Evolutionary conservation across 805 yeast species (phyloP).

Genomic region (Tetrapisispora fleetii): DNA sequence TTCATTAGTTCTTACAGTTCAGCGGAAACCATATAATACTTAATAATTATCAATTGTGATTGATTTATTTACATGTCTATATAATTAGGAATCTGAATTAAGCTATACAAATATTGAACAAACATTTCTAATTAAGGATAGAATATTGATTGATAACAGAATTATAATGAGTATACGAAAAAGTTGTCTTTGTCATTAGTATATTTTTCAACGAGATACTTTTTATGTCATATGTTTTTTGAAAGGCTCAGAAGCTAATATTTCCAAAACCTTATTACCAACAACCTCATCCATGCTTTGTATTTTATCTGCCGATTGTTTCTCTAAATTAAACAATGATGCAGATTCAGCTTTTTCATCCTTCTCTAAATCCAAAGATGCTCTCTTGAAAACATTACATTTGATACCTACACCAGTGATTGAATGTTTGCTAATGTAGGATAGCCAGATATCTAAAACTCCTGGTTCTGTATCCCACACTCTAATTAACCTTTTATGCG

Average conservation of each 20-base stretch:
- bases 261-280: conserved; percentile 51
- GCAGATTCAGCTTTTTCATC: neutral
- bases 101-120: too few species aligned
- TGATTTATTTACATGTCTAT: too few species aligned
- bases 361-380: conserved; percentile 18
- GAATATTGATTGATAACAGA: neutral
- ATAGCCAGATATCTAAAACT: conserved; percentile 70
- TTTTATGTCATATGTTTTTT: conserved; percentile 35
- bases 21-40: too few species aligned
- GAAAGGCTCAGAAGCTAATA: conserved; percentile 64
- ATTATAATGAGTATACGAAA: neutral
- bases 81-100: too few species aligned
- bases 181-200: neutral
- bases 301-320: neutral
- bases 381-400: conserved; percentile 52
- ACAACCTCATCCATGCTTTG: conserved; percentile 19
- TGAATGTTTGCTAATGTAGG: conserved; percentile 67
- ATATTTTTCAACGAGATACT: neutral
- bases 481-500: conserved; percentile 62
- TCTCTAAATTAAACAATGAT: neutral
- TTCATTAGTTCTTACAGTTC: neutral
- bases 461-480: conserved; percentile 84
- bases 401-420: conserved; percentile 76
- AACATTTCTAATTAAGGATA: too few species aligned
- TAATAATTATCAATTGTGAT: too few species aligned